Evolutionary conservation across 2,329 filamentous ascomycete genomes (phyloP).

Genomic region (Elsinoe perseae): DNA sequence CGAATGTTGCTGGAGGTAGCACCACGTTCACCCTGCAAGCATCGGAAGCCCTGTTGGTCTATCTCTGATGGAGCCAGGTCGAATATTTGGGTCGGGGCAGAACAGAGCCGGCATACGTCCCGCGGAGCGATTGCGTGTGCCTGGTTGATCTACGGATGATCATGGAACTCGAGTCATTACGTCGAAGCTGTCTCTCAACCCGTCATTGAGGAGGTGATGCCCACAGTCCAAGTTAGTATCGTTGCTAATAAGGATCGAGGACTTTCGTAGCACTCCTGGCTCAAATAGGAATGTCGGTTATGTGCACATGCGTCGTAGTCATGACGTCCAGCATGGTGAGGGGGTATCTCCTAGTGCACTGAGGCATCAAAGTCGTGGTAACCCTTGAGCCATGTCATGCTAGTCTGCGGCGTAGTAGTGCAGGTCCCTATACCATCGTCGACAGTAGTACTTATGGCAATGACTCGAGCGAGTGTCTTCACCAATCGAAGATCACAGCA

Average conservation of each 20-base stretch:
- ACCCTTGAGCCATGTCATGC: not conserved
- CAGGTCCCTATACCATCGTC: not conserved
- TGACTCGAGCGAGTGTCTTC: not conserved
- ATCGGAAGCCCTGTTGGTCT: slow-evolving; percentile 14
- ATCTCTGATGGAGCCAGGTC: not conserved
- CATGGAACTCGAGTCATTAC: not conserved
- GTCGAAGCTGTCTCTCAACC: not conserved
- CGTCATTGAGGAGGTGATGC: too few relatives aligned
- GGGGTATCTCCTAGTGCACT: not conserved
- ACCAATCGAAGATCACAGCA: not conserved
- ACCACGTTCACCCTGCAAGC: slow-evolving; percentile 8
- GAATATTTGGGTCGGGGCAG: not conserved
- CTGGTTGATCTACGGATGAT: not conserved
- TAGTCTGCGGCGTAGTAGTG: not conserved
- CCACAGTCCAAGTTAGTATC: too few relatives aligned
- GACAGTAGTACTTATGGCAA: not conserved
- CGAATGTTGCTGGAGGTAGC: not conserved
- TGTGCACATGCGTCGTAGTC: not conserved
- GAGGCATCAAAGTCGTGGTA: not conserved
- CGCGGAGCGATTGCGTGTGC: not conserved
- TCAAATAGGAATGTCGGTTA: not conserved
- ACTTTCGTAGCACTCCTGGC: not conserved
- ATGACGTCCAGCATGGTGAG: not conserved
- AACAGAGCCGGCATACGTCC: not conserved
- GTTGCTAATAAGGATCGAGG: too few relatives aligned